Conservation (phyloP, 495 filamentous ascomycete species). For the Lentithecium fluviatile region DNA sequence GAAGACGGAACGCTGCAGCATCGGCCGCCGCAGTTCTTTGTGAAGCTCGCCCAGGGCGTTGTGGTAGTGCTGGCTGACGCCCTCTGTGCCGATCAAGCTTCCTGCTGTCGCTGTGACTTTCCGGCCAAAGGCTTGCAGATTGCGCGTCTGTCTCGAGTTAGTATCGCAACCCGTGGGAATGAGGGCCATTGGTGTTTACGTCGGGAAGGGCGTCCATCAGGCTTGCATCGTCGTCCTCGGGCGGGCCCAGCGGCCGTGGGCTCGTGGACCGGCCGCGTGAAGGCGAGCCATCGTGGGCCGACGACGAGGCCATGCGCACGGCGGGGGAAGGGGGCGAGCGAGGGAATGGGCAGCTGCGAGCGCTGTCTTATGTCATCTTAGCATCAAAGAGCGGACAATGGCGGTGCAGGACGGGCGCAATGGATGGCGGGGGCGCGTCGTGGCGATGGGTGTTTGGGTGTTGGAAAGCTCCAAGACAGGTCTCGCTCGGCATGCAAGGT, state of each 20-base stretch:
- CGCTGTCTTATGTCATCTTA: constrained; percentile 6
- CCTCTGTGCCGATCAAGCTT: constrained; percentile 68
- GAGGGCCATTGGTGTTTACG: neutral
- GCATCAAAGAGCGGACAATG: neutral
- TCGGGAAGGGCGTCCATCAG: constrained; percentile 25
- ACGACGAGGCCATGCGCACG: constrained; percentile 27
- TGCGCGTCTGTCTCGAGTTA: constrained; percentile 62
- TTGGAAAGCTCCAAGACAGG: neutral
- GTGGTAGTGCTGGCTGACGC: constrained; percentile 66
- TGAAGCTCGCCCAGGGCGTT: constrained; percentile 86
- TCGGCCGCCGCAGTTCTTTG: constrained; percentile 77
- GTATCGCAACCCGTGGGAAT: neutral
- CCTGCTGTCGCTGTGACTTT: constrained; percentile 94
- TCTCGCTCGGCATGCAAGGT: neutral
- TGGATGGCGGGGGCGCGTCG: no score
- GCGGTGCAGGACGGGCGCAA: constrained; percentile 12
- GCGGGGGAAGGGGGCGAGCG: constrained; percentile 1
- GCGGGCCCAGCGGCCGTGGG: constrained; percentile 23
- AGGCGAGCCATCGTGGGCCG: constrained; percentile 30
- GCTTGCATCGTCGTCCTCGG: constrained; percentile 25
- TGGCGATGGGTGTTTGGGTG: constrained; percentile 27
- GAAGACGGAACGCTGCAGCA: constrained; percentile 84
- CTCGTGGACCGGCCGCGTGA: constrained; percentile 32
- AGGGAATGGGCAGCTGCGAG: constrained; percentile 1
- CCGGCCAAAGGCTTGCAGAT: constrained; percentile 87